Conservation (phyloP, 148 eudicot species). For the Oxyria digyna region DNA sequence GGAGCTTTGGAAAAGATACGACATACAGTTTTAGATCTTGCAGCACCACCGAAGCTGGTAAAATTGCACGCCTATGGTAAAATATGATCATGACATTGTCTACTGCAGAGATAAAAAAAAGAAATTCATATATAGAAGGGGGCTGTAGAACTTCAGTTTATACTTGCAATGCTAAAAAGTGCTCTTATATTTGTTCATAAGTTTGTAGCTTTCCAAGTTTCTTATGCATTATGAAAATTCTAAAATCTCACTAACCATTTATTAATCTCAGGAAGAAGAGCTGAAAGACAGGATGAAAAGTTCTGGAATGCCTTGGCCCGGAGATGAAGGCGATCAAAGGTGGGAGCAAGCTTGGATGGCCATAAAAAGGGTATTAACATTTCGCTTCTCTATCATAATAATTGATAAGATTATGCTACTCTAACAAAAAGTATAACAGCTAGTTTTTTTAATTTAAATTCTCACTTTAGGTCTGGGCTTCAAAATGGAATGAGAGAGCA, state of each 20-base stretch:
- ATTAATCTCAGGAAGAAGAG: slow-evolving; percentile 52
- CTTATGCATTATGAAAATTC: not conserved
- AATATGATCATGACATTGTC: not conserved
- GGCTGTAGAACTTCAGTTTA: not conserved
- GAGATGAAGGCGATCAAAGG: slow-evolving; percentile 78
- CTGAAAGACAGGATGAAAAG: slow-evolving; percentile 63
- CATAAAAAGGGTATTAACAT: slow-evolving; percentile 62
- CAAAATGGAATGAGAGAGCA: slow-evolving; percentile 97
- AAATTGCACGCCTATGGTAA: not conserved
- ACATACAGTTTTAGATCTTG: slow-evolving; percentile 56
- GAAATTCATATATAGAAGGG: not conserved
- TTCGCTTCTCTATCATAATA: not conserved
- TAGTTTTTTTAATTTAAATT: no score
- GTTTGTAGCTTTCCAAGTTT: not conserved
- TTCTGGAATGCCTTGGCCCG: slow-evolving; percentile 99
- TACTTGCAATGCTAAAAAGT: not conserved
- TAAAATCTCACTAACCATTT: not conserved
- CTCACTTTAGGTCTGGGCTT: slow-evolving; percentile 93
- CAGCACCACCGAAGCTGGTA: slow-evolving; percentile 82
- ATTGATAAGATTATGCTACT: not conserved
- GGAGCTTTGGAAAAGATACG: slow-evolving; percentile 63
- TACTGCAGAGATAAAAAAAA: not conserved
- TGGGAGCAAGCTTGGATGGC: slow-evolving; percentile 97
- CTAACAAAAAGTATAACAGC: no score
- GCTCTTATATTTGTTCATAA: not conserved